Evolutionary conservation across 768 basidiomycete genomes (phyloP).

Genomic region (Krasilnikovozyma curviuscula): DNA sequence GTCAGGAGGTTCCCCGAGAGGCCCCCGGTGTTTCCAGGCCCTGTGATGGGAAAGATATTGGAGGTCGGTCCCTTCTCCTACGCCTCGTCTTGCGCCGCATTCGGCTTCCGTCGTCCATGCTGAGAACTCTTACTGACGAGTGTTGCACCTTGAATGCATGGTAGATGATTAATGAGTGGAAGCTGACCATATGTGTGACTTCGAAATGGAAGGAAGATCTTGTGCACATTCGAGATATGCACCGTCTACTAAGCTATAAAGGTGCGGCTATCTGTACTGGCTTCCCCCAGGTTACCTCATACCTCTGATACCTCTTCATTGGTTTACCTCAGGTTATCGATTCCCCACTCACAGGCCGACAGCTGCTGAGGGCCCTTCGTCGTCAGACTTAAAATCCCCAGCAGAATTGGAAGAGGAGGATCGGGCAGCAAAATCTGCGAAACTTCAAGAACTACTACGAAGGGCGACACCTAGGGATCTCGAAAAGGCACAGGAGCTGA

Average conservation of each 20-base stretch:
- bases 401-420: constrained; percentile 94
- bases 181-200: constrained; percentile 70
- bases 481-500: constrained; percentile 84
- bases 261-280: no score
- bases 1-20: constrained; percentile 94
- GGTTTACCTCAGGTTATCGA: background rate
- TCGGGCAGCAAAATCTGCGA: constrained; percentile 82
- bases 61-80: constrained; percentile 30
- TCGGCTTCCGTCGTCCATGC: background rate
- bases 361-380: background rate
- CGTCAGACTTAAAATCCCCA: constrained; percentile 73
- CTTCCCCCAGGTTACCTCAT: no score
- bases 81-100: background rate
- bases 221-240: constrained; percentile 95
- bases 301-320: no score
- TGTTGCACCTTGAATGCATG: background rate
- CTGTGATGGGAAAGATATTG: constrained; percentile 83
- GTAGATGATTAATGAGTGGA: constrained; percentile 70
- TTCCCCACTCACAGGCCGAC: no score
- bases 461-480: constrained; percentile 89
- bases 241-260: constrained; percentile 78
- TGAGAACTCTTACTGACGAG: background rate
- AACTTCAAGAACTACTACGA: constrained; percentile 94
- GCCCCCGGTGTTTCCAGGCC: constrained; percentile 81
- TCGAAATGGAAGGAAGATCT: constrained; percentile 91